Evolutionary conservation across 164 flowering plant genomes (phyloP).

Genomic region (Vitis riparia): DNA sequence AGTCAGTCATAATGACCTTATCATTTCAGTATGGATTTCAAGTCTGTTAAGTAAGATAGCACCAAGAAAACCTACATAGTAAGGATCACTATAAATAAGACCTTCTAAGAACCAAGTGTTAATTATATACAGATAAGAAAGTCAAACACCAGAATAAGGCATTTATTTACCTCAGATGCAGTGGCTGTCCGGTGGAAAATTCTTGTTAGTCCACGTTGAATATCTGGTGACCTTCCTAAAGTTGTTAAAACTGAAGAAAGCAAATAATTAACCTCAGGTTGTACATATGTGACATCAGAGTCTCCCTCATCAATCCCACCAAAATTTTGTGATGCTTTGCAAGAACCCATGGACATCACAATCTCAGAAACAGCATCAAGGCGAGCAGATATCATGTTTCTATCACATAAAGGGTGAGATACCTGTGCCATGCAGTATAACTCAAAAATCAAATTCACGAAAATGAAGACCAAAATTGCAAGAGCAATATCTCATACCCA

Average conservation of each 20-base stretch:
- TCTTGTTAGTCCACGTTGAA: constrained; percentile 93
- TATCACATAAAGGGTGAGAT: constrained; percentile 85
- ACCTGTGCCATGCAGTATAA: constrained; percentile 53
- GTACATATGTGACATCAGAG: constrained; percentile 20
- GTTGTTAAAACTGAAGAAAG: constrained; percentile 66
- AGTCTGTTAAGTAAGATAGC: no score
- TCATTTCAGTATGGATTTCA: no score
- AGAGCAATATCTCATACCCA: constrained; percentile 62
- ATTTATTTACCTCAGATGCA: constrained; percentile 66
- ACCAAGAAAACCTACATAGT: no score
- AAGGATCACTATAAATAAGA: no score
- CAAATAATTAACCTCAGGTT: constrained; percentile 39
- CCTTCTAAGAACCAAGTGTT: no score
- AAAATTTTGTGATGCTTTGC: constrained; percentile 23
- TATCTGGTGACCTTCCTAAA: constrained; percentile 72
- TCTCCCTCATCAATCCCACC: constrained; percentile 29
- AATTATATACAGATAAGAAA: not conserved
- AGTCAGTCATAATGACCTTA: not conserved
- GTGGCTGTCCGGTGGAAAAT: constrained; percentile 84
- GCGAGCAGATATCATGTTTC: constrained; percentile 75
- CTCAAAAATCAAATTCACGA: constrained; percentile 12
- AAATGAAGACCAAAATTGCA: not conserved
- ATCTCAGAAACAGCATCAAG: constrained; percentile 97
- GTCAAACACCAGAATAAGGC: not conserved
- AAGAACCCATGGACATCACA: constrained; percentile 64